These are phyloP conservation scores for Gnaphalium uliginosum DNA, from an alignment of 129 eudicot genomes.

Conservation along the genomic window DNA sequence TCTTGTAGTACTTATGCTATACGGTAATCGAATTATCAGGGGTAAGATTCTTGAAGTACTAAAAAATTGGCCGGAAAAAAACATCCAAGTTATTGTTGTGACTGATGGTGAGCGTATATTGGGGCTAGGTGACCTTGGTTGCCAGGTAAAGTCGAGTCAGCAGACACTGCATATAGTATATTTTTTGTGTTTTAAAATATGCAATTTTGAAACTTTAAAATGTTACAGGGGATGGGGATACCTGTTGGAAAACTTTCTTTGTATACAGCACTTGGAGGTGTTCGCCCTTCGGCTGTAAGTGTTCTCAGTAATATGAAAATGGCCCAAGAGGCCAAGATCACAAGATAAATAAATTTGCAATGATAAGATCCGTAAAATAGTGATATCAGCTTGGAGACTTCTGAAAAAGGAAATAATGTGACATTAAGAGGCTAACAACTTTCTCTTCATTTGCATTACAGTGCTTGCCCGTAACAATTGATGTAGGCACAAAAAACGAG, in stretches of 20 bases:
- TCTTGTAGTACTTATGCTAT: background rate
- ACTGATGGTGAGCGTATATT: slow-evolving; percentile 97
- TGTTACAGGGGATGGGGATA: slow-evolving; percentile 90
- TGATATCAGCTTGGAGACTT: background rate
- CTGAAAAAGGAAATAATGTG: background rate
- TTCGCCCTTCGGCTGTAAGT: slow-evolving; percentile 91
- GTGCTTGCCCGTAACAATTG: slow-evolving; percentile 93
- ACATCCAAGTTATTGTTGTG: slow-evolving; percentile 87
- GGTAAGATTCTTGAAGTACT: slow-evolving; percentile 82
- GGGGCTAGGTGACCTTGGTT: slow-evolving; percentile 95
- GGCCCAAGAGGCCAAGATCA: background rate
- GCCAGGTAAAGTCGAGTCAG: slow-evolving; percentile 57
- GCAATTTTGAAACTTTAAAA: background rate
- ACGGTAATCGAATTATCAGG: slow-evolving; percentile 41
- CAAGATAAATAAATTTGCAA: background rate
- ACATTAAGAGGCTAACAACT: background rate
- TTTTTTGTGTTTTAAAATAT: background rate
- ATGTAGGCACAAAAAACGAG: slow-evolving; percentile 93
- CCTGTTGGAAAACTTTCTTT: slow-evolving; percentile 93
- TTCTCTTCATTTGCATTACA: slow-evolving; percentile 24
- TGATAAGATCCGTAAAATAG: background rate
- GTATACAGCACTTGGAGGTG: slow-evolving; percentile 96
- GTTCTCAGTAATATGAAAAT: background rate
- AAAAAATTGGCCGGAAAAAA: slow-evolving; percentile 89
- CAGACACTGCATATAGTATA: background rate